Evolutionary conservation across 1,139 yeast genomes (phyloP).

Genomic region (Pichiaceae sp.): DNA sequence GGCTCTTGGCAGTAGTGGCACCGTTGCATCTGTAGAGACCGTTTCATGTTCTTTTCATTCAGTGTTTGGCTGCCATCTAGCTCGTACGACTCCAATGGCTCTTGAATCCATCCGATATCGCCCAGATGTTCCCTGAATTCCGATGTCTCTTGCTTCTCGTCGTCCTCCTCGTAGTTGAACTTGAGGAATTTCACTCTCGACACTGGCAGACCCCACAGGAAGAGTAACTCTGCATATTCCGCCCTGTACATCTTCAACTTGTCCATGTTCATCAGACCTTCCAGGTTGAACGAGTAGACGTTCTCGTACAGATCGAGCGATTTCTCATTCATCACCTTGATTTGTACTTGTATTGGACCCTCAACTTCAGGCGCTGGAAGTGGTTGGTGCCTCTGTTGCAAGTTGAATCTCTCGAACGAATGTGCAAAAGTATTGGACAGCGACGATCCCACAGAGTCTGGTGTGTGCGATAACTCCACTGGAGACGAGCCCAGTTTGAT

Average conservation of each 20-base stretch:
- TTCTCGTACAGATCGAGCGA: slow-evolving; percentile 47
- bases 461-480: background rate
- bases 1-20: slow-evolving; percentile 63
- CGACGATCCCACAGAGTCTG: slow-evolving; percentile 8
- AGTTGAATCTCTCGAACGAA: slow-evolving; percentile 12
- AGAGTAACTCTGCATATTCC: slow-evolving; percentile 75
- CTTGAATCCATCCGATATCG: slow-evolving; percentile 32
- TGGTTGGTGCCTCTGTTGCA: background rate
- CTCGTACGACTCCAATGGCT: slow-evolving; percentile 1
- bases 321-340: slow-evolving; percentile 50
- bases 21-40: slow-evolving; percentile 13
- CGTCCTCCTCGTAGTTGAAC: slow-evolving; percentile 43
- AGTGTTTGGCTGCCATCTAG: background rate
- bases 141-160: slow-evolving; percentile 12
- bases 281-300: slow-evolving; percentile 34
- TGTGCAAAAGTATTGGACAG: slow-evolving; percentile 14
- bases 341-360: slow-evolving; percentile 30
- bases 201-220: slow-evolving; percentile 75
- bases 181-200: slow-evolving; percentile 72
- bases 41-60: background rate
- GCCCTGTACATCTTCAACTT: slow-evolving; percentile 48
- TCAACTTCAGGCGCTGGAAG: background rate
- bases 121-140: slow-evolving; percentile 32
- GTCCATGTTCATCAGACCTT: slow-evolving; percentile 38
- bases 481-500: slow-evolving; percentile 4